These are phyloP conservation scores for Dictyophora rubrovolvata DNA, from an alignment of 768 basidiomycete genomes.

Conservation along the genomic window DNA sequence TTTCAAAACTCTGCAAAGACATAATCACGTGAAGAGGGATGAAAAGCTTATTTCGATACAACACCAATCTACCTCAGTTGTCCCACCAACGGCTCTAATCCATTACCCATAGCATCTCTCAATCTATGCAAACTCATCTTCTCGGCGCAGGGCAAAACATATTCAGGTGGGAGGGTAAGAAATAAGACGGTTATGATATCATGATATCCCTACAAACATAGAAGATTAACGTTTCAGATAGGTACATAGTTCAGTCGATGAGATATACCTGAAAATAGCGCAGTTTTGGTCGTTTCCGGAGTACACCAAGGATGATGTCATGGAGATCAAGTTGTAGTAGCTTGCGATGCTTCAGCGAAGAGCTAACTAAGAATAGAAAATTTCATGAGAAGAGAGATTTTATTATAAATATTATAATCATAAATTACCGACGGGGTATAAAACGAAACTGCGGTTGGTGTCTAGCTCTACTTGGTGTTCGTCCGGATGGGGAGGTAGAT, in stretches of 20 bases:
- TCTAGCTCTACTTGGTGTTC: constrained; percentile 84
- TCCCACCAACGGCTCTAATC: constrained; percentile 78
- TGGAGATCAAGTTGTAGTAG: constrained; percentile 57
- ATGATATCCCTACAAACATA: constrained; percentile 65
- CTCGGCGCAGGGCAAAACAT: constrained; percentile 51
- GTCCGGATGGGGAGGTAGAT: constrained; percentile 44
- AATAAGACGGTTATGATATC: constrained; percentile 83
- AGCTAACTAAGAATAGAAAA: constrained; percentile 7
- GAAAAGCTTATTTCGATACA: background rate
- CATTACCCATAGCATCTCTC: constrained; percentile 80
- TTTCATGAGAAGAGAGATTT: constrained; percentile 10
- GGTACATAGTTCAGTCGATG: background rate
- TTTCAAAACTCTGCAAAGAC: constrained; percentile 48
- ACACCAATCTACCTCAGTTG: constrained; percentile 44
- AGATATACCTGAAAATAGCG: constrained; percentile 70
- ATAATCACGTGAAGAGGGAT: background rate
- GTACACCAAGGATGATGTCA: constrained; percentile 60
- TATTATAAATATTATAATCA: background rate
- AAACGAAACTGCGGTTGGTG: constrained; percentile 86
- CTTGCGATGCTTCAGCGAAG: constrained; percentile 29
- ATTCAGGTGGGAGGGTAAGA: constrained; percentile 55
- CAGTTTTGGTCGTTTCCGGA: constrained; percentile 61
- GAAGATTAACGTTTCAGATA: background rate
- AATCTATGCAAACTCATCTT: constrained; percentile 69
- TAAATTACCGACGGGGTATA: constrained; percentile 75